phyloP scores from a whole-genome alignment of 345 rosid species.

The Sapria himalayana region DNA sequence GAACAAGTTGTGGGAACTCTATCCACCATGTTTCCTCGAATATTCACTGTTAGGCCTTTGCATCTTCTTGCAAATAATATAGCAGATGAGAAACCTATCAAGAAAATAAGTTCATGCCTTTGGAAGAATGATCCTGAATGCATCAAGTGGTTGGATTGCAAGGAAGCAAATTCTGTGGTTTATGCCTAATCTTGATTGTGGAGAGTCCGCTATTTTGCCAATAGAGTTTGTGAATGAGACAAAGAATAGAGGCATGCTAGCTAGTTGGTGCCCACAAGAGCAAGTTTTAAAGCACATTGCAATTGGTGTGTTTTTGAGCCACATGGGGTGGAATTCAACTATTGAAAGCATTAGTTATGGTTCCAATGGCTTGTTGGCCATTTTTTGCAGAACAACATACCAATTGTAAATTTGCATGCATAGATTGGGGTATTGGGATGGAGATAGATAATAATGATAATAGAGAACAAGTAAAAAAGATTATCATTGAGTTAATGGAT shows the following conservation, averaged over 20 bases:
- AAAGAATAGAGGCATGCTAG: constrained; percentile 5
- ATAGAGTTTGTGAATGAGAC: constrained; percentile 4
- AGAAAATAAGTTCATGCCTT: constrained; percentile 2
- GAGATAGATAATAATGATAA: constrained; percentile 20
- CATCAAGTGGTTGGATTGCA: constrained; percentile 8
- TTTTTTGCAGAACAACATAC: constrained; percentile 13
- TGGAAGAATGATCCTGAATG: constrained; percentile 14
- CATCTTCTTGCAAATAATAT: constrained; percentile 7
- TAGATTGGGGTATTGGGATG: constrained; percentile 22
- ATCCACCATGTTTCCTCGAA: constrained; percentile 3
- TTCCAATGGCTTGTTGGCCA: constrained; percentile 14
- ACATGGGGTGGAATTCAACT: constrained; percentile 15
- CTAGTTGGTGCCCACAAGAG: constrained; percentile 12
- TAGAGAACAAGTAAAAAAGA: constrained; percentile 15
- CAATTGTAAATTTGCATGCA: constrained; percentile 13
- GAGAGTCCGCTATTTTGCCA: constrained; percentile 6
- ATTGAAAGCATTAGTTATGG: constrained; percentile 11
- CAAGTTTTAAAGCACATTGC: constrained; percentile 9
- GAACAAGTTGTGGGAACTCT: constrained; percentile 11
- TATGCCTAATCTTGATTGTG: constrained; percentile 7
- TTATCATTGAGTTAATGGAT: constrained; percentile 18
- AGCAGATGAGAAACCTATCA: neutral
- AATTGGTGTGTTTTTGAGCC: constrained; percentile 8
- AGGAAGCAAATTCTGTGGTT: constrained; percentile 10
- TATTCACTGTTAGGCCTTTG: constrained; percentile 11